Percentiles rank a stretch among this genome's conserved stretches.
Conservation (phyloP, 164 flowering plant genomes). For the Magnolia kwangsiensis region DNA sequence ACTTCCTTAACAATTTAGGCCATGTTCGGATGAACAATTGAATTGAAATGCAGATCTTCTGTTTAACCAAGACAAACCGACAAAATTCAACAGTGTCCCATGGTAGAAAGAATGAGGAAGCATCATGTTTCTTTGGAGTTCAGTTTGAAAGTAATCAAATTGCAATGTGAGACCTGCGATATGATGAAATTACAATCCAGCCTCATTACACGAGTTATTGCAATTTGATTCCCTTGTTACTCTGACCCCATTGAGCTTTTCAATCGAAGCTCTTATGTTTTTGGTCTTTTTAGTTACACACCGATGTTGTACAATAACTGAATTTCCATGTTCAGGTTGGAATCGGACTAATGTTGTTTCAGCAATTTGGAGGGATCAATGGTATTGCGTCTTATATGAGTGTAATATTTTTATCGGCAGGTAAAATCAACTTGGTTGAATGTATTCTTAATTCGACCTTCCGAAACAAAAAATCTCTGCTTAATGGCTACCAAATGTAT, state of each 20-base stretch:
- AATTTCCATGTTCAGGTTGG: conserved; percentile 52
- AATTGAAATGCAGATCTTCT: not conserved
- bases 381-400: conserved; percentile 67
- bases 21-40: not conserved
- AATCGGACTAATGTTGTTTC: conserved; percentile 74
- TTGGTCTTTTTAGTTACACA: too few species aligned
- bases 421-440: conserved; percentile 22
- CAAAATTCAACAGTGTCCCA: not conserved
- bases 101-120: not conserved
- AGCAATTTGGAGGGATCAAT: conserved; percentile 85
- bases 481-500: not conserved
- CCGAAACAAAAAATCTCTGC: not conserved
- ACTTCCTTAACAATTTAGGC: not conserved
- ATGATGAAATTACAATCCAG: not conserved
- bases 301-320: not conserved
- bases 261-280: too few species aligned
- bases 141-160: not conserved
- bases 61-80: too few species aligned
- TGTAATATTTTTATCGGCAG: conserved; percentile 66
- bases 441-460: not conserved
- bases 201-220: not conserved
- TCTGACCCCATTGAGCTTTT: too few species aligned
- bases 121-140: not conserved
- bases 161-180: too few species aligned
- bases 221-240: too few species aligned